A percentile compares a stretch with the other conserved stretches of the same genome.
phyloP scores from a whole-genome alignment of 345 rosid genomes.

The Ceriops decandra region DNA sequence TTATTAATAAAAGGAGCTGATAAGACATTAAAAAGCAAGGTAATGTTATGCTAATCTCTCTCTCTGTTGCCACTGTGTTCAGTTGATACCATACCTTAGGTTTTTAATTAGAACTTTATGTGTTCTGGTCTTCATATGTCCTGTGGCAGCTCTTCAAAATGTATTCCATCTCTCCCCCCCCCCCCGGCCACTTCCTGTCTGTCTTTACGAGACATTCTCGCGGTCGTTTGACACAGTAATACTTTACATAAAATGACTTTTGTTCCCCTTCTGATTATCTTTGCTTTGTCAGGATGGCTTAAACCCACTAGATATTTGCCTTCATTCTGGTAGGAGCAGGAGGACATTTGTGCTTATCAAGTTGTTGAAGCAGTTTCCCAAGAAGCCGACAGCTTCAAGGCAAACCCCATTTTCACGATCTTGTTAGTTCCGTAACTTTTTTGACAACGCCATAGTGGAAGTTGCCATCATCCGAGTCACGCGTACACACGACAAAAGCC shows the following conservation, averaged over 20 bases:
- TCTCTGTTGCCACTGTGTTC: too few species aligned
- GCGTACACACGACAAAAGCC: too few species aligned
- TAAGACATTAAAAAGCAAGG: conserved; percentile 31
- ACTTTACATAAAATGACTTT: too few species aligned
- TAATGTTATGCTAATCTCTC: not conserved
- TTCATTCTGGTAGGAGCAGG: conserved; percentile 50
- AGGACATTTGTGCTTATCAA: conserved; percentile 71
- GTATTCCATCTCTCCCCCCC: too few species aligned
- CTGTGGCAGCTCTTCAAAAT: too few species aligned
- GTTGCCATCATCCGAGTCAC: not conserved
- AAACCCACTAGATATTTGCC: conserved; percentile 80
- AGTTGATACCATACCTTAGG: too few species aligned
- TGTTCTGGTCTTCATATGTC: too few species aligned
- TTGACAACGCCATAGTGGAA: not conserved
- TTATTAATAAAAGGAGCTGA: conserved; percentile 78
- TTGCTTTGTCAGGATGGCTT: conserved; percentile 62
- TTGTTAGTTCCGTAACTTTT: not conserved
- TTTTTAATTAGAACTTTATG: too few species aligned
- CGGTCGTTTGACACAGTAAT: too few species aligned
- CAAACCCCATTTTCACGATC: not conserved
- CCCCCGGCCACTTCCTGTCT: too few species aligned
- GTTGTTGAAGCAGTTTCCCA: conserved; percentile 62
- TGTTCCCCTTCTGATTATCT: not conserved
- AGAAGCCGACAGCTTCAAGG: conserved; percentile 10
- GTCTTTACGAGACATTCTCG: too few species aligned